A percentile compares a stretch with the other conserved stretches of the same genome.
phyloP scores from a whole-genome alignment of 805 yeast genomes.

The Saccharomyces eubayanus region DNA sequence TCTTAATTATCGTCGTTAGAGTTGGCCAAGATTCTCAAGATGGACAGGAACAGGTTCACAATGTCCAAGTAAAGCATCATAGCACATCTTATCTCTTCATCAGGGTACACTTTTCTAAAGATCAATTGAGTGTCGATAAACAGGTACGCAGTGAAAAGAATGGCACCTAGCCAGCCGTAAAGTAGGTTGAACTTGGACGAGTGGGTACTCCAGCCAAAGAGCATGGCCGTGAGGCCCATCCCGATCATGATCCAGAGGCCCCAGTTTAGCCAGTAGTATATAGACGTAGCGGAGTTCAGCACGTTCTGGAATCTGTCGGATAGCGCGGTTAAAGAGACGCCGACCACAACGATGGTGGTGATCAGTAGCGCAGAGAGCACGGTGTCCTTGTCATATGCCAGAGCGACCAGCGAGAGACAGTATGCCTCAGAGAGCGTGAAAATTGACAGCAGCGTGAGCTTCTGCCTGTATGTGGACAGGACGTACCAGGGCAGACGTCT shows the following conservation, averaged over 20 bases:
- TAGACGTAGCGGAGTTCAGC: constrained; percentile 28
- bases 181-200: constrained; percentile 50
- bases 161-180: constrained; percentile 67
- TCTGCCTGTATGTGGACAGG: constrained; percentile 17
- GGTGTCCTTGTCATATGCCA: constrained; percentile 52
- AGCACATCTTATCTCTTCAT: constrained; percentile 79
- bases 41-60: constrained; percentile 68
- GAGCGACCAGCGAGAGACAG: constrained; percentile 57
- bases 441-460: constrained; percentile 45
- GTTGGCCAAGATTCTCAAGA: constrained; percentile 52
- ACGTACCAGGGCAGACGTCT: constrained; percentile 25
- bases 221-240: constrained; percentile 51
- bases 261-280: constrained; percentile 35
- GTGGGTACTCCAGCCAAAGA: constrained; percentile 49
- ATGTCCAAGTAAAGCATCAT: constrained; percentile 74
- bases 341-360: constrained; percentile 64
- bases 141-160: constrained; percentile 62
- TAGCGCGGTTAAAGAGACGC: constrained; percentile 66
- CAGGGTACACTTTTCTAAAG: constrained; percentile 66
- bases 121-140: constrained; percentile 76
- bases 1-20: constrained; percentile 14
- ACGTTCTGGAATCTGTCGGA: constrained; percentile 41
- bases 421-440: constrained; percentile 75
- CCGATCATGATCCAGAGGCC: constrained; percentile 64
- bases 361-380: constrained; percentile 64